phyloP scores from a whole-genome alignment of 495 filamentous ascomycete genomes.

The Parathielavia appendiculata region DNA sequence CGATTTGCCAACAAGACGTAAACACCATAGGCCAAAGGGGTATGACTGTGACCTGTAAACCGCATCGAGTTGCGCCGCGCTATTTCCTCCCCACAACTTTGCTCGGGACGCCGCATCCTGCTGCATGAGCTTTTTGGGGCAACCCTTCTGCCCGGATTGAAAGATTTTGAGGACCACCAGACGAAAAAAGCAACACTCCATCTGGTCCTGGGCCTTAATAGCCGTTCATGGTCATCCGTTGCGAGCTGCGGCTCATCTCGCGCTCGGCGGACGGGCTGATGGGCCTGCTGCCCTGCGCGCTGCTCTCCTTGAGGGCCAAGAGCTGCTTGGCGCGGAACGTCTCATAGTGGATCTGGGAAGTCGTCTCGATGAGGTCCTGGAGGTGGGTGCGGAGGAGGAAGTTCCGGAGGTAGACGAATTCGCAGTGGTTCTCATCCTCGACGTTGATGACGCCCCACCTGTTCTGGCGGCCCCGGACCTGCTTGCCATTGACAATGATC shows the following conservation, averaged over 20 bases:
- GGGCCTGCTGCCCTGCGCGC: constrained; percentile 82
- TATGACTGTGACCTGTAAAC: constrained; percentile 25
- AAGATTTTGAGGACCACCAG: constrained; percentile 15
- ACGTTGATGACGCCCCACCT: constrained; percentile 99
- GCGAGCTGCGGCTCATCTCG: constrained; percentile 92
- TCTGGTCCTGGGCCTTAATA: constrained; percentile 51
- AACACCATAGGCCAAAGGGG: constrained; percentile 30
- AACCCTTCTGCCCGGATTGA: constrained; percentile 22
- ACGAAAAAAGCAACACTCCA: not conserved
- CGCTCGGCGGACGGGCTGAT: constrained; percentile 92
- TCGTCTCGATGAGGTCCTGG: constrained; percentile 97
- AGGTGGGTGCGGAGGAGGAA: constrained; percentile 96
- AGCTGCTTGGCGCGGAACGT: constrained; percentile 99
- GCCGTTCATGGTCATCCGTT: constrained; percentile 97
- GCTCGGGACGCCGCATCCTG: constrained; percentile 11
- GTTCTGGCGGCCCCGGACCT: constrained; percentile 96
- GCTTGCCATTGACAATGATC: constrained; percentile 94
- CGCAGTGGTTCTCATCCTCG: constrained; percentile 98
- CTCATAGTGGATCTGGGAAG: constrained; percentile 99
- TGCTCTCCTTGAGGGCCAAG: constrained; percentile 95
- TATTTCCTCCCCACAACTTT: constrained; percentile 20
- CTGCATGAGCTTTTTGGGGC: constrained; percentile 3
- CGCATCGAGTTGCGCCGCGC: constrained; percentile 22
- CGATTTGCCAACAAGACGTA: constrained; percentile 30
- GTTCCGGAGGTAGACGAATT: constrained; percentile 96